A percentile compares a stretch with the other conserved stretches of the same genome.
Evolutionary conservation across 306 rosid genomes (phyloP).

Genomic region (Corylus heterophylla): DNA sequence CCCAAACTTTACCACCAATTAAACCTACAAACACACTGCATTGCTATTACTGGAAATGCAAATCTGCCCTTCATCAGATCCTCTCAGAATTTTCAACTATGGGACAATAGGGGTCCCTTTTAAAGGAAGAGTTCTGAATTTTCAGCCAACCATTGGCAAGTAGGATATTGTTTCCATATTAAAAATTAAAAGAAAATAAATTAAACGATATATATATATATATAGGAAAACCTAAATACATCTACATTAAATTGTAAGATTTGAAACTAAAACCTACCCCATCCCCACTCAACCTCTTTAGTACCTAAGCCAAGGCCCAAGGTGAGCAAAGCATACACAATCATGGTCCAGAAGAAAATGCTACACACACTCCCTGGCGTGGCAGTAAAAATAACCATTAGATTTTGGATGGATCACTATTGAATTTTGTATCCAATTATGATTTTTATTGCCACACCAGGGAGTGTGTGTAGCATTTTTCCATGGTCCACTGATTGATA

Average conservation of each 20-base stretch:
- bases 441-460: too few relatives aligned
- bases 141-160: not conserved
- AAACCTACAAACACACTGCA: not conserved
- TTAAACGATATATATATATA: not conserved
- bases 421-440: too few relatives aligned
- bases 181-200: not conserved
- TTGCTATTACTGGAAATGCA: not conserved
- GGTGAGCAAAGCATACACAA: not conserved
- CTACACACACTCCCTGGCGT: too few relatives aligned
- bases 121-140: not conserved
- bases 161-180: not conserved
- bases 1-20: not conserved
- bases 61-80: not conserved
- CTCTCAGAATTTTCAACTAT: not conserved
- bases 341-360: not conserved
- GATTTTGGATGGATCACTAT: too few relatives aligned
- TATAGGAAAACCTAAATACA: not conserved
- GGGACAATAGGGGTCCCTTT: not conserved
- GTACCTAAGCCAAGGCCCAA: not conserved
- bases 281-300: not conserved
- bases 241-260: not conserved
- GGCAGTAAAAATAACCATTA: too few relatives aligned
- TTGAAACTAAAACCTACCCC: not conserved
- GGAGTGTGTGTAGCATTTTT: too few relatives aligned
- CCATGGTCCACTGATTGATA: not conserved